Evolutionary conservation across 805 yeast species (phyloP), one percentile per base, ranked within the genome.

Genomic region (Cyberlindnera saturnus): DNA sequence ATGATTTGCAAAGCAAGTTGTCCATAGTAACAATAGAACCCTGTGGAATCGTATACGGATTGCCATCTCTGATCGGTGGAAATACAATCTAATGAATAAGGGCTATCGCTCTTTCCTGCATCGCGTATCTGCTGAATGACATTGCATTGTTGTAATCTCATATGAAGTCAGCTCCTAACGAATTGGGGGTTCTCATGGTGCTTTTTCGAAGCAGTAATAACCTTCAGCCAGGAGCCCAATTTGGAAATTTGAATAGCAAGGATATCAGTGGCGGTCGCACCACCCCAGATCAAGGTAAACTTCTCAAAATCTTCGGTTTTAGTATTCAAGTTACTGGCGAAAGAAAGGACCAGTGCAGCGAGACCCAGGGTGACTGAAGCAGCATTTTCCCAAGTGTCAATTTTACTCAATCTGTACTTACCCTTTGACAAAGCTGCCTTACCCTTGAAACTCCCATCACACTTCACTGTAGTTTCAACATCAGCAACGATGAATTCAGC

Each of bases 201-300:
- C 51, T 70, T 72, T 43, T 63, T 55, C 3, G 81, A 74, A 13
- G 84, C 80, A 36, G 75, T 72, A 3, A 73, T 73, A 39, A 76
- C 69, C 41, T 56, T 52, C 43, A 65, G 47, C 13, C 75, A 77
- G 32, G 54, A 49, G 19, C 74, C 46, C 30, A 65, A 55, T 51
- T 74, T 75, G 18, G 82, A 82, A 36, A 80, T 49, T 66, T 84
- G 90, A 42, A 80, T 71, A 11, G 79, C 77, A 17, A 66, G 37
- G 40, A 65, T 67, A 20, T 88, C 89, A 13, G 81, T 69, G 17
- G 82, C 72, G 18, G 85, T 71, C n/a, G 86, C 77, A 49, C 84
- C 90, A 55, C 83, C 81, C 81, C 82, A 77, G 38, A 80, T 64
- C 40, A 80, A 56, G 33, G 79, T 56, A 46, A 65, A 65, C 44